Evolutionary conservation across 1,284 basidiomycete species (phyloP), one percentile per base, ranked within the genome.

Genomic region (Pseudozyma flocculosa): DNA sequence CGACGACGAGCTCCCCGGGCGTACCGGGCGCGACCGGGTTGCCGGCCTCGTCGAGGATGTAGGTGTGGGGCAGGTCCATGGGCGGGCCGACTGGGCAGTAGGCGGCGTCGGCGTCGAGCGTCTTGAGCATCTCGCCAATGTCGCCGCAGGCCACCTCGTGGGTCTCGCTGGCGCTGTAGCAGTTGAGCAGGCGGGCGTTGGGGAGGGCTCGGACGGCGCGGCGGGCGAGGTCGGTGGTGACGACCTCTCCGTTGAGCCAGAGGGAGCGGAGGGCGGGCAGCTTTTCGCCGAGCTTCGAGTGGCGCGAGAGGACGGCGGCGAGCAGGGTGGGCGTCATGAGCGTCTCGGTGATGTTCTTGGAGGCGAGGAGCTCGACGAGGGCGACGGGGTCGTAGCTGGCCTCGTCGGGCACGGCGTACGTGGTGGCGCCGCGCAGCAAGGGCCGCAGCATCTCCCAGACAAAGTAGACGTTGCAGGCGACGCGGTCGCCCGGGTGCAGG

Each of bases 191-290:
- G 21, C 74, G 75, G 14, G 49, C 44, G 42, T 68, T 57, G 38
- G 75, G 75, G 9, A 77, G 58, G 0, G 75, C 72, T 45, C 54
- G 61, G 58, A 61, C 55, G n/a, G 75, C 75, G 18, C 71, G 51
- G 32, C 64, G 50, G 22, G 62, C 62, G 19, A 77, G 60, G 48
- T 75, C 73, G 26, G 67, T 65, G 19, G 75, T 75, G 48, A 77
- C 75, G 23, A 77, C 75, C 45, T 77, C 75, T 19, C 75, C 75
- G 48, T 77, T 77, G 56, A 77, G 67, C 75, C 75, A 77, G 32
- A 77, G 69, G 13, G 73, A 54, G 23, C 62, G 57, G 2, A 77
- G 56, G 8, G 72, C 45, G 18, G 74, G 74, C 9, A 77, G 49
- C 41, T 66, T 69, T 32, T 38, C 37, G 34, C 53, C 56, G 24